Base-by-base conservation (phyloP, 495 filamentous ascomycete species). In the Neurospora discreta region DNA sequence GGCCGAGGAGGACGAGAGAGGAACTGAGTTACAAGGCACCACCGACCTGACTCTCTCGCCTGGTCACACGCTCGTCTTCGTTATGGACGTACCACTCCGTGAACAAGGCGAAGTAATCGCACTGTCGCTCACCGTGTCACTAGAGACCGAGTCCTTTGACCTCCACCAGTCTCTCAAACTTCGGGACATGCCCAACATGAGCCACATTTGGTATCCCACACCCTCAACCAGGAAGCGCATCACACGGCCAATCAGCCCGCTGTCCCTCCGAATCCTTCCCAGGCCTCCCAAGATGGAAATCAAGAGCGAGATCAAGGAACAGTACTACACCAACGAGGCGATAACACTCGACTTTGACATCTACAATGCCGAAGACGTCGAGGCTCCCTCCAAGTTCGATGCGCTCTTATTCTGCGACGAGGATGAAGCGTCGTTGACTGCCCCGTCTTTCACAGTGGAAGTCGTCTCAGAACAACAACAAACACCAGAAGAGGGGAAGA, bases 241-340 rank as follows among this genome's bases (percentile, higher is more conserved):
- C 5, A 81, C 85, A 30, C 81, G 86, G 46, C 72, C 75, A 33
- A 15, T 65, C 33, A 82, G 87, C 42, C 82, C 86, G 13, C 82
- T 84, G 20, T 74, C 81, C 74, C 85, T 91, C 39, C 91, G 87
- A 67, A 89, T 98, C 41, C 84, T 93, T 71, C 95, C 95, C 5
- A 91, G 95, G 77, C 95, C 95, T 46, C 95, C 95, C 0, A 98
- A 98, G 78, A 90, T 99, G 81, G 88, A 91, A 72, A 86, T 98
- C 41, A 85, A 82, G 36, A 79, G 91, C 26, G 82, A 86, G 3
- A 80, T 90, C 65, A 83, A 84, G 71, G 83, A 88, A 30, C 88
- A 91, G 40, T 96, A 95, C 79, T 98, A 97, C 76, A 90, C 90
- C 3, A 90, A 95, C 76, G 95, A 99, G 80, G 77, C 81, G 2